Base-by-base conservation (phyloP, 495 filamentous ascomycete species). In the Amorphotheca resinae region DNA sequence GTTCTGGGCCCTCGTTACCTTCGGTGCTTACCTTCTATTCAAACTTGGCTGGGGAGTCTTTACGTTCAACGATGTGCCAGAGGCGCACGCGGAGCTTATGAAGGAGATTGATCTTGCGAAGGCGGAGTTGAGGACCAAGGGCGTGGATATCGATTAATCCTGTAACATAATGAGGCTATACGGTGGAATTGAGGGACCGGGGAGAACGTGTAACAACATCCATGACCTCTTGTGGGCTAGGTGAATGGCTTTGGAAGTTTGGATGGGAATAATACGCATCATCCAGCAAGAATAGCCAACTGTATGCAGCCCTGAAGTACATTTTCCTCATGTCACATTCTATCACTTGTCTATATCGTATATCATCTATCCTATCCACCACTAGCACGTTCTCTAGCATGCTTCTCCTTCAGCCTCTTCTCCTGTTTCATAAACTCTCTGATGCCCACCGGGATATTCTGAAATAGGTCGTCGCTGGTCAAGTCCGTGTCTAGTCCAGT, bases 351-450 rank as follows among this genome's bases (percentile, higher is more conserved):
- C n/a, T n/a, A n/a, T n/a, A n/a, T n/a, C n/a, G 25, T 28, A 28
- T 28, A 34, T 4, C 15, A 31, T 6, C 21, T 18, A 41, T 25
- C 33, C 49, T 30, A 33, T 37, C 25, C 44, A 34, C 7, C 44
- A 9, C 9, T n/a, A 12, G 46, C 47, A 14, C 47, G 46, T 38
- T 65, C 58, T 41, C 64, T 35, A 26, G 59, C 55, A 55, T 84
- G 80, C 61, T 74, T 84, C 62, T 82, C 70, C 59, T 86, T 87
- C 46, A 98, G 62, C 60, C 64, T 80, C 73, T 95, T 98, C 68
- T 98, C 91, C 37, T 79, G 87, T 67, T 80, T 84, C 89, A 98
- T 96, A 61, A 98, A 98, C 59, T 93, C 91, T 43, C 82, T 72
- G 48, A 98, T 94, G 4, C 91, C 93, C 16, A 98, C 83, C 0